These are phyloP conservation scores for Crithidia fasciculata DNA, from an alignment of 208 protist species.

Conservation along the genomic window DNA sequence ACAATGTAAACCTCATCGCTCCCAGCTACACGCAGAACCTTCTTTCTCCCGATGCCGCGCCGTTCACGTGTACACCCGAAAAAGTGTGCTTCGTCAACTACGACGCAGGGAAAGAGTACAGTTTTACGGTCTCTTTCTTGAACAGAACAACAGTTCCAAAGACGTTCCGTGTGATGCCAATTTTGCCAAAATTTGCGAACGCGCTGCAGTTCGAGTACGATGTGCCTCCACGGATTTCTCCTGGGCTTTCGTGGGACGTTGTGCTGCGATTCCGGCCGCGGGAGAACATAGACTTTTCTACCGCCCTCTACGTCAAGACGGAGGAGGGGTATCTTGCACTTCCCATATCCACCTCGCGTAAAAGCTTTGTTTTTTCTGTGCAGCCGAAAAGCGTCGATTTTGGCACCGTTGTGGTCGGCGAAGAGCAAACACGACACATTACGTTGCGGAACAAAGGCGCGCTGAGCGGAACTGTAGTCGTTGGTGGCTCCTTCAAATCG, in stretches of 20 bases:
- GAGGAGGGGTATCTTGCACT: slow-evolving; percentile 73
- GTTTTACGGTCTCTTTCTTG: slow-evolving; percentile 60
- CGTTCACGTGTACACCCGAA: slow-evolving; percentile 51
- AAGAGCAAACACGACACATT: slow-evolving; percentile 51
- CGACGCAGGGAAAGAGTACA: slow-evolving; percentile 74
- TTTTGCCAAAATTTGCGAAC: slow-evolving; percentile 65
- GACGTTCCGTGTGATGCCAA: slow-evolving; percentile 78
- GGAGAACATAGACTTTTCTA: slow-evolving; percentile 65
- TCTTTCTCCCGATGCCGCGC: slow-evolving; percentile 12
- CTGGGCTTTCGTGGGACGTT: slow-evolving; percentile 79
- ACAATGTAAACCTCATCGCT: slow-evolving; percentile 3
- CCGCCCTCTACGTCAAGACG: slow-evolving; percentile 61
- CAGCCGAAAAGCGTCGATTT: slow-evolving; percentile 63
- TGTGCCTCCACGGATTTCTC: slow-evolving; percentile 76
- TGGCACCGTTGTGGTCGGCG: slow-evolving; percentile 77
- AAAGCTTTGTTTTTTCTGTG: slow-evolving; percentile 50
- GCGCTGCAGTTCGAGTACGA: slow-evolving; percentile 64
- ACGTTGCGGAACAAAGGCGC: slow-evolving; percentile 78
- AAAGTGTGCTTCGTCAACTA: slow-evolving; percentile 82
- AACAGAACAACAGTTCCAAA: slow-evolving; percentile 78
- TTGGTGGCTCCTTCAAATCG: slow-evolving; percentile 71
- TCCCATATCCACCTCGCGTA: slow-evolving; percentile 57
- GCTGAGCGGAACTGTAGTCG: slow-evolving; percentile 49
- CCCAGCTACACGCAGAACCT: slow-evolving; percentile 26
- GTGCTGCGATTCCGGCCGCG: slow-evolving; percentile 69